phyloP scores from a whole-genome alignment of 257 asterid genomes.

The Fraxinus cuspidata region DNA sequence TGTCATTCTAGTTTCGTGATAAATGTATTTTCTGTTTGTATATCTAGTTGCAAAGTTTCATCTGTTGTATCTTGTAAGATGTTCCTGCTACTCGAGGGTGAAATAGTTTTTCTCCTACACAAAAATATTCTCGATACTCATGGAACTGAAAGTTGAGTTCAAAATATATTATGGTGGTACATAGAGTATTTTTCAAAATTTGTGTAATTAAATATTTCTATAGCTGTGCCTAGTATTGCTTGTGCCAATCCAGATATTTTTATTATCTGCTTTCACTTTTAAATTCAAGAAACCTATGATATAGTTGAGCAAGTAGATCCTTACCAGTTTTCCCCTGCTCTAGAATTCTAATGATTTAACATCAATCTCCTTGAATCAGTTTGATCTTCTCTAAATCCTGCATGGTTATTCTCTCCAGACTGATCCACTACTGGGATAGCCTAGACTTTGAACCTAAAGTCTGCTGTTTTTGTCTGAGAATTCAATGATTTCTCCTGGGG shows the following conservation, averaged over 20 bases:
- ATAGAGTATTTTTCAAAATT: background rate
- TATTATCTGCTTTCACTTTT: background rate
- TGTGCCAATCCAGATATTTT: background rate
- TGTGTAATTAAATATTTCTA: background rate
- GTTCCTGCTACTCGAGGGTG: background rate
- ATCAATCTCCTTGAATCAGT: background rate
- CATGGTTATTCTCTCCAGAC: background rate
- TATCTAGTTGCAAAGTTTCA: background rate
- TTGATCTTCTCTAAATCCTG: background rate
- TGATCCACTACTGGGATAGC: background rate
- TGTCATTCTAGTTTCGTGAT: background rate
- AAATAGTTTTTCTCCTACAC: background rate
- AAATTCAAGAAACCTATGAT: background rate
- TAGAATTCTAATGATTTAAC: background rate
- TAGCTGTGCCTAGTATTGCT: background rate
- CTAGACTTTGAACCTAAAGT: background rate
- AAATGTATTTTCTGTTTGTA: background rate
- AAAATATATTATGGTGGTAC: background rate
- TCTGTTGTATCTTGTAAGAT: background rate
- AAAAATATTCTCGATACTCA: background rate
- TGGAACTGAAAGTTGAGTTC: background rate
- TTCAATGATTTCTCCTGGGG: background rate
- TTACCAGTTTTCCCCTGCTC: background rate
- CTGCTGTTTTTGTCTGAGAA: background rate
- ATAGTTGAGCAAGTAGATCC: background rate